These are phyloP conservation scores for Cucumis hystrix DNA, from an alignment of 306 rosid genomes.

Conservation along the genomic window DNA sequence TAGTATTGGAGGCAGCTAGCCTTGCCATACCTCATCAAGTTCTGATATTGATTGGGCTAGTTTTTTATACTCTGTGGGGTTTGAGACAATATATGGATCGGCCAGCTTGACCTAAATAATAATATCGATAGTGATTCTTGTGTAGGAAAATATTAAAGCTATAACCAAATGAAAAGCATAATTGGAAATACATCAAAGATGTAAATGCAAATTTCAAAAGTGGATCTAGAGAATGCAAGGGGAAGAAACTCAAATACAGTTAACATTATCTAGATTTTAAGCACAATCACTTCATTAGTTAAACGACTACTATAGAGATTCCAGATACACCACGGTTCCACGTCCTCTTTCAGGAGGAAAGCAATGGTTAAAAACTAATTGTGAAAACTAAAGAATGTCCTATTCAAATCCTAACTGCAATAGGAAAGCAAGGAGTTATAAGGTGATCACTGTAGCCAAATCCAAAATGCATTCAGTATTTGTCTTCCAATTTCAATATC, in stretches of 20 bases:
- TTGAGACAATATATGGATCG: constrained; percentile 71
- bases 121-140: neutral
- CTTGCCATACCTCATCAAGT: constrained; percentile 52
- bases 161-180: neutral
- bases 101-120: constrained; percentile 73
- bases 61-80: constrained; percentile 83
- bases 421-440: neutral
- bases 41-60: constrained; percentile 89
- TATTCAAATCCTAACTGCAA: neutral
- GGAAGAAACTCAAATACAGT: neutral
- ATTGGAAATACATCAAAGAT: neutral
- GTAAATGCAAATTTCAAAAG: neutral
- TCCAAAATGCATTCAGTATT: neutral
- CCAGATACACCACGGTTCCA: neutral
- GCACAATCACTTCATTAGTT: neutral
- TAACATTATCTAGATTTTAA: neutral
- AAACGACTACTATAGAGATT: neutral
- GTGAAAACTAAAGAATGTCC: neutral
- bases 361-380: neutral
- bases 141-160: neutral
- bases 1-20: neutral
- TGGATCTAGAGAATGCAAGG: neutral
- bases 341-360: neutral
- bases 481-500: neutral
- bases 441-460: neutral